Base-by-base conservation (phyloP, 2,329 filamentous ascomycete genomes). In the Exophiala spinifera region DNA sequence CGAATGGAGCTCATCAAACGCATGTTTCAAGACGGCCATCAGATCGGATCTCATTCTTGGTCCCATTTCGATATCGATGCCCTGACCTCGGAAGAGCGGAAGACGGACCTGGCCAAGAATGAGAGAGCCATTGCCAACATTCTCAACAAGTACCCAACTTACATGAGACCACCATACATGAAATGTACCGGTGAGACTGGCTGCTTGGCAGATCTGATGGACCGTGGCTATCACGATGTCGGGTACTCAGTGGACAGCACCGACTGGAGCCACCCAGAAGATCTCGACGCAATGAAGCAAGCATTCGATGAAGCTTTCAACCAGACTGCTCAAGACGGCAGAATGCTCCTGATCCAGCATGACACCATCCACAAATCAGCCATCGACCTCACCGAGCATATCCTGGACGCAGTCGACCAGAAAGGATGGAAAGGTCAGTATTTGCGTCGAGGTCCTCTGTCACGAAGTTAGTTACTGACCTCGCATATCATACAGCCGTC, bases 21-120 rank as follows among this genome's bases (percentile, higher is more conserved):
- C 28, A 76, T 76, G 71, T 57, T 69, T 15, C 58, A 59, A 10
- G 72, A 70, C 37, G 75, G 76, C n/a, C 77, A 79, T 60, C 77
- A 79, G 60, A 66, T 79, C 56, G 77, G 70, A 23, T 79, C 76
- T 45, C 77, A 79, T 60, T 78, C 75, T n/a, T 79, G 76, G 77
- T 72, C 72, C 15, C 78, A 80, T 61, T 69, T 74, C 37, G 70
- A 78, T 60, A 64, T 80, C 21, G 71, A 69, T 55, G 68, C 67
- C 34, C 64, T 79, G 10, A 67, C 67, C 1, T 62, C 65, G 2
- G 56, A 59, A 1, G 69, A 71, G 46, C 71, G 75, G 28, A 68
- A 59, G 15, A 64, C 67, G 3, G 71, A 80, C 57, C 72, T 80
- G 63, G 62, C 70, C 25, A 74, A 74, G 60, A 73, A 76, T 20